Evolutionary conservation across 495 filamentous ascomycete genomes (phyloP).

Genomic region (Daldinia caldariorum): DNA sequence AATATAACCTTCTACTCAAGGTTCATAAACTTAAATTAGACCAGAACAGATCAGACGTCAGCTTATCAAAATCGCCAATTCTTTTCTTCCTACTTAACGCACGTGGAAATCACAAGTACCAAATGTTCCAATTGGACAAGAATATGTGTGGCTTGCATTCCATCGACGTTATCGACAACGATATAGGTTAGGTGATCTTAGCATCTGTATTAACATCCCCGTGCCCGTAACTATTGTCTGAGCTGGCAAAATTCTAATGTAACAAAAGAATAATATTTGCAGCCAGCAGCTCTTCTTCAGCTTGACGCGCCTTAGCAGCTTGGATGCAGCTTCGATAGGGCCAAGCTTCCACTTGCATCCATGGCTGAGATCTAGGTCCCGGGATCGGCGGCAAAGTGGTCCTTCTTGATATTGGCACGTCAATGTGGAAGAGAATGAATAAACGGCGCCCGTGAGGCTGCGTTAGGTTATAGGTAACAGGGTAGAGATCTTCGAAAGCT

Average conservation of each 20-base stretch:
- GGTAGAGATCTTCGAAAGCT: slow-evolving; percentile 31
- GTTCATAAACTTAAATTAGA: background rate
- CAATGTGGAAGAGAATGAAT: background rate
- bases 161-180: background rate
- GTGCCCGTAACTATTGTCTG: background rate
- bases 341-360: background rate
- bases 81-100: background rate
- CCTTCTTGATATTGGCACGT: background rate
- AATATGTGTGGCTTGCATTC: background rate
- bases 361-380: slow-evolving; percentile 6
- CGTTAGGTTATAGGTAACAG: slow-evolving; percentile 14
- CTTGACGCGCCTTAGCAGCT: background rate
- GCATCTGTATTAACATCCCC: background rate
- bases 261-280: background rate
- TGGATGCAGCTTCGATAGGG: background rate
- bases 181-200: background rate
- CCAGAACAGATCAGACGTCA: background rate
- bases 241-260: background rate
- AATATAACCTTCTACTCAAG: background rate
- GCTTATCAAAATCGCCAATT: background rate
- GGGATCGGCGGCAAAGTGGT: slow-evolving; percentile 10
- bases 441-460: slow-evolving; percentile 12
- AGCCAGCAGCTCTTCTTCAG: background rate
- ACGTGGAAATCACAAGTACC: background rate
- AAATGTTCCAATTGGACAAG: background rate